Percentiles rank a stretch among this genome's conserved stretches.
Conservation (phyloP, 2,329 filamentous ascomycete species). For the Hymenoscyphus repandus region DNA sequence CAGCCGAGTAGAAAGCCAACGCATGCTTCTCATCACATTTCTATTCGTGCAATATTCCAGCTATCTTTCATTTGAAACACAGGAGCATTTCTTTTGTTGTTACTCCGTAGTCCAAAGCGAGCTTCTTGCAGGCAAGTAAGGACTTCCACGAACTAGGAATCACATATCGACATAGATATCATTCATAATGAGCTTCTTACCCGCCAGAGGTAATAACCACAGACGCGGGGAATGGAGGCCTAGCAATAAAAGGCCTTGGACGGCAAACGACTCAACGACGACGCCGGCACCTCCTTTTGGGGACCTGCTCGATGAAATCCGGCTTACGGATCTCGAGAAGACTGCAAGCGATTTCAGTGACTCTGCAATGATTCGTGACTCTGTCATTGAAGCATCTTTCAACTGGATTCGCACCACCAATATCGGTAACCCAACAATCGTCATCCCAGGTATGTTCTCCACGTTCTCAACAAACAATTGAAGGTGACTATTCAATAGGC, state of each 20-base stretch:
- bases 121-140: background rate
- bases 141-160: background rate
- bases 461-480: too few species aligned
- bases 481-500: too few species aligned
- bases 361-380: background rate
- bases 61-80: background rate
- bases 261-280: background rate
- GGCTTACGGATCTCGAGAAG: background rate
- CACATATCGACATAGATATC: background rate
- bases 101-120: background rate
- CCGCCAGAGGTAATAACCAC: background rate
- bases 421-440: constrained; percentile 32
- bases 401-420: constrained; percentile 37
- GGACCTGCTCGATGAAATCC: background rate
- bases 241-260: background rate
- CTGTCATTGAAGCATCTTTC: constrained; percentile 38
- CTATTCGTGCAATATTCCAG: background rate
- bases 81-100: background rate
- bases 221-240: background rate
- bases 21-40: background rate
- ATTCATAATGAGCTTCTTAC: background rate
- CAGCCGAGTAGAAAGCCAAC: background rate
- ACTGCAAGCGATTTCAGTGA: background rate
- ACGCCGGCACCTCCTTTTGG: background rate
- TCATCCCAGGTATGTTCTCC: constrained; percentile 36